Evolutionary conservation across 352 stramenopile species (phyloP), one percentile per base, ranked within the genome.

Genomic region (Detonula confervacea): DNA sequence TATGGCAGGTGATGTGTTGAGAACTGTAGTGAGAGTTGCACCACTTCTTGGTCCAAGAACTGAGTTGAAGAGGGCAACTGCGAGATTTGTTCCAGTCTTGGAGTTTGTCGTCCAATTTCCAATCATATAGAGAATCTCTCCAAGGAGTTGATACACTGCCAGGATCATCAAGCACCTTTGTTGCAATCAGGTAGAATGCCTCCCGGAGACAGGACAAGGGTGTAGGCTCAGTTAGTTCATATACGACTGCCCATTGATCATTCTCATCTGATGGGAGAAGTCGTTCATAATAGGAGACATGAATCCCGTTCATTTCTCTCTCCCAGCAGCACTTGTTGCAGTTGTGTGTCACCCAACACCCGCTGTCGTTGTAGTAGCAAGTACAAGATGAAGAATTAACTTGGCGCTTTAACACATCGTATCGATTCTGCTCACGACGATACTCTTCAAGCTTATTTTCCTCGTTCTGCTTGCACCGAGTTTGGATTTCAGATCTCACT

Each of bases 191-290:
- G 24, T 56, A 42, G 29, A 70, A 16, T 16, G 42, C 22, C n/a
- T 60, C 61, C 35, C 61, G 39, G n/a, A 60, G 42, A 39, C 42
- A 60, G 25, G 39, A 60, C 4, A 70, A 42, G n/a, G 22, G 18
- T 42, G 61, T 42, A 47, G 61, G 61, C 20, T 60, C 46, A 3
- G 18, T 29, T 18, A 70, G 16, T 52, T 70, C 61, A 52, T 70
- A 70, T 4, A 70, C 29, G 25, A 70, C 61, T 39, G 61, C 61
- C 3, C 30, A 70, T 57, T 39, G 42, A 14, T 60, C 42, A 37
- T 46, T 57, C 20, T 70, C 61, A 4, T 2, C 14, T 2, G 39
- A 24, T 47, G 61, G 61, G 29, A 70, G 61, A 12, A 60, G 39
- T 5, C 46, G 18, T 16, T 70, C 61, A 25, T 70, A 70, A 25